Percentiles rank a stretch among this genome's conserved stretches.
Conservation (phyloP, 73 alveolate species). For the Stentor roeselii region DNA sequence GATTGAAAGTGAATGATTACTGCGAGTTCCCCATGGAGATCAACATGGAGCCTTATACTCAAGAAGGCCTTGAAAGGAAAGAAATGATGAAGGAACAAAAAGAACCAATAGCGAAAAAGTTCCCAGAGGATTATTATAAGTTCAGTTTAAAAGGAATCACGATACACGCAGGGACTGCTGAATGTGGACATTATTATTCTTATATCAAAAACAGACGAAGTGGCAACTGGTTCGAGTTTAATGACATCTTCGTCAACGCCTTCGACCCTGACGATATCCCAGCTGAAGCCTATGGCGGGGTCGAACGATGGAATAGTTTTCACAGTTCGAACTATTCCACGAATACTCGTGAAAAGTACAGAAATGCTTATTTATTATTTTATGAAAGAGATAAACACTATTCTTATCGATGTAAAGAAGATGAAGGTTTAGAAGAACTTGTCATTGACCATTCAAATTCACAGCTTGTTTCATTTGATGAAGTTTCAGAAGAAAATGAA, state of each 20-base stretch:
- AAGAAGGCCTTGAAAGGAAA: constrained; percentile 85
- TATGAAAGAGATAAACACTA: constrained; percentile 77
- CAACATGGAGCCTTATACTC: constrained; percentile 92
- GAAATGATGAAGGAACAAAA: constrained; percentile 59
- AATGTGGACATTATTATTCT: constrained; percentile 98
- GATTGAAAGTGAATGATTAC: constrained; percentile 92
- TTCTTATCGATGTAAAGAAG: constrained; percentile 32
- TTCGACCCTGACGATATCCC: constrained; percentile 80
- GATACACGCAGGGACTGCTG: constrained; percentile 96
- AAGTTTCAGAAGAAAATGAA: constrained; percentile 58
- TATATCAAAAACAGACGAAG: constrained; percentile 59
- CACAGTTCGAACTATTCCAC: constrained; percentile 27
- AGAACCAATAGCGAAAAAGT: constrained; percentile 40
- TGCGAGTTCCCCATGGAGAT: constrained; percentile 93
- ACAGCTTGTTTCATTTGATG: constrained; percentile 33
- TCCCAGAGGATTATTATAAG: constrained; percentile 77
- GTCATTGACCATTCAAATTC: constrained; percentile 27
- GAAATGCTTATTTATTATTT: constrained; percentile 79
- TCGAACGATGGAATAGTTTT: constrained; percentile 29
- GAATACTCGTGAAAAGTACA: constrained; percentile 40
- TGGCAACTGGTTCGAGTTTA: constrained; percentile 52
- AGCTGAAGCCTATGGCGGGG: constrained; percentile 90
- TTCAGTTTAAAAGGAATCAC: constrained; percentile 88
- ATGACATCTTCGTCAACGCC: constrained; percentile 58
- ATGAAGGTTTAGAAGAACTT: constrained; percentile 5